Evolutionary conservation across 2,329 filamentous ascomycete genomes (phyloP), one percentile per base, ranked within the genome.

Genomic region (Lecanosticta acicola): DNA sequence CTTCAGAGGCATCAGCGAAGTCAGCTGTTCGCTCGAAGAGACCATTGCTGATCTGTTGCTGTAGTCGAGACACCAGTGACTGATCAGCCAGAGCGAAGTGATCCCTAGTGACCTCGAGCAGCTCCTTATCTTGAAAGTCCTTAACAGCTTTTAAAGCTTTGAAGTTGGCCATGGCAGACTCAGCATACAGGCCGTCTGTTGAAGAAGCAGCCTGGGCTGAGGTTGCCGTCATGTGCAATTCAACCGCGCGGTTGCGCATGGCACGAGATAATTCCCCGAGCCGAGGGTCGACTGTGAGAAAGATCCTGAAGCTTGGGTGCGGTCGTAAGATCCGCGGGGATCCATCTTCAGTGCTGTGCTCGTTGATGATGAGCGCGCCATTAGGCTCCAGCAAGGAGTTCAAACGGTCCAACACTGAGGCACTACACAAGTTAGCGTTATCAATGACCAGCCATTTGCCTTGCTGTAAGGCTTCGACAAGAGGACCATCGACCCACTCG

Each of bases 401-500:
- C 41, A 98, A 72, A 51, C 94, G 80, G 67, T 98, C 93, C 8
- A 98, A 77, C 1, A 98, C 93, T 4, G 91, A 95, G 18, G 91
- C 85, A 60, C 85, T 96, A 70, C 94, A 98, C 46, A 98, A 77
- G 61, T 98, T 98, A 49, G 94, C 93, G 66, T 98, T 96, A 67
- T 98, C 93, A 17, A 98, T 80, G 9, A 98, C 83, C 14, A 98
- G 75, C 93, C 93, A 98, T 50, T 89, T 79, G 11, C 93, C 93
- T 56, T 84, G 75, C 60, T 94, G 78, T 9, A 97, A 74, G 34
- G 93, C 91, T 58, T 89, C 84, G 39, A 97, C 84, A 35, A 98
- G 82, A 39, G 94, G 80, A 46, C 94, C 93, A 63, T 98, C 91
- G 1, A 94, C 81, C 93, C 93, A 98, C 65, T 95, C 88, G 62